Evolutionary conservation across 164 flowering plant genomes (phyloP).

Genomic region (Kalanchoe fedtschenkoi): DNA sequence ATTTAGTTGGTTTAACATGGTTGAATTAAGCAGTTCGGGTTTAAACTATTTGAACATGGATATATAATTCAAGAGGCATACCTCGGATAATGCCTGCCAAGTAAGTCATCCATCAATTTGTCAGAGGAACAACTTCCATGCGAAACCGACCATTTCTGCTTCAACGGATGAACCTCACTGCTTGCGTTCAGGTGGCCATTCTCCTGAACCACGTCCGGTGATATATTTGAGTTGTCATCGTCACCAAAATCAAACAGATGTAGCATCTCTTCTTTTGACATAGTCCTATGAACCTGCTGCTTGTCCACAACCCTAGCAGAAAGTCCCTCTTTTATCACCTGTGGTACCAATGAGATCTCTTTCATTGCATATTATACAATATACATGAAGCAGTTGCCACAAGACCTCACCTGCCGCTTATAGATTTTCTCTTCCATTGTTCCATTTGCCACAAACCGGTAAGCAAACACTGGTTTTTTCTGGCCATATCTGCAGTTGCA

Average conservation of each 20-base stretch:
- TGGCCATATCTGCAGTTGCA: slow-evolving; percentile 76
- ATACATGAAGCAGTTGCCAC: background rate
- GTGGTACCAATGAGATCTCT: slow-evolving; percentile 11
- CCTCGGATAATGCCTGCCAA: slow-evolving; percentile 69
- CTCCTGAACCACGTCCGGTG: slow-evolving; percentile 24
- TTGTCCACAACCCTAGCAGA: slow-evolving; percentile 98
- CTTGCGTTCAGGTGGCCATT: slow-evolving; percentile 15
- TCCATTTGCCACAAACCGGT: slow-evolving; percentile 90
- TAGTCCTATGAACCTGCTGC: slow-evolving; percentile 88
- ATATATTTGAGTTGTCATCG: slow-evolving; percentile 50
- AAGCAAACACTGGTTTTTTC: slow-evolving; percentile 90
- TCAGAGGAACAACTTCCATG: slow-evolving; percentile 63
- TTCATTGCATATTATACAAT: background rate
- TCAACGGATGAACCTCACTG: slow-evolving; percentile 18
- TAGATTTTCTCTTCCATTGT: slow-evolving; percentile 98
- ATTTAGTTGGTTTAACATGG: background rate
- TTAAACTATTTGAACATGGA: background rate
- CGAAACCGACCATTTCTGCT: slow-evolving; percentile 30
- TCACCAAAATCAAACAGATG: slow-evolving; percentile 96
- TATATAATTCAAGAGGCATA: slow-evolving; percentile 11
- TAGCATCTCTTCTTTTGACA: slow-evolving; percentile 90
- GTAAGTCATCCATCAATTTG: slow-evolving; percentile 70
- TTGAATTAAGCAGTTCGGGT: background rate
- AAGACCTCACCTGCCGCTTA: slow-evolving; percentile 72
- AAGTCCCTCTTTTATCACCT: slow-evolving; percentile 98